These are phyloP conservation scores for Fusarium nanum DNA, from an alignment of 2,329 filamentous ascomycete genomes.

Conservation along the genomic window DNA sequence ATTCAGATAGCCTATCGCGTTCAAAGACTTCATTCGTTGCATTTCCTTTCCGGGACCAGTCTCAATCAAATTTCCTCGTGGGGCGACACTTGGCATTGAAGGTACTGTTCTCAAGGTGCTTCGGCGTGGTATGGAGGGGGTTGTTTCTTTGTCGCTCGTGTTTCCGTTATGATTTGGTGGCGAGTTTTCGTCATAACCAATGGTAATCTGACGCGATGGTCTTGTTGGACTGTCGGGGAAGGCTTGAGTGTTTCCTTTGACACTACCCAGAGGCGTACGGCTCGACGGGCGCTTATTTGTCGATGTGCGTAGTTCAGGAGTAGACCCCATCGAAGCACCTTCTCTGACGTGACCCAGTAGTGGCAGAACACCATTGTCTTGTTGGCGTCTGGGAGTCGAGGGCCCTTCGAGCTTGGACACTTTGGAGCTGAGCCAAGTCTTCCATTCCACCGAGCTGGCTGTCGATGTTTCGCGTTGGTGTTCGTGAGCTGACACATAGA, in stretches of 20 bases:
- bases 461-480: constrained; percentile 55
- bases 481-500: constrained; percentile 38
- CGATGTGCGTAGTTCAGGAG: constrained; percentile 27
- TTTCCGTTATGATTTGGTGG: constrained; percentile 8
- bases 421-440: constrained; percentile 65
- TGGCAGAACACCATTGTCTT: constrained; percentile 13
- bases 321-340: constrained; percentile 60
- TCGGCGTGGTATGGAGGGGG: constrained; percentile 31
- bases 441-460: constrained; percentile 65
- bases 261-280: constrained; percentile 25
- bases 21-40: constrained; percentile 45
- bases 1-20: constrained; percentile 35
- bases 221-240: background rate
- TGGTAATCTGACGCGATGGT: background rate
- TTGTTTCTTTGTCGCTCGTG: background rate
- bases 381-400: constrained; percentile 18
- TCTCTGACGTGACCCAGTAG: constrained; percentile 60
- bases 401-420: constrained; percentile 59
- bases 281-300: background rate
- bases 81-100: constrained; percentile 40
- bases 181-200: constrained; percentile 36
- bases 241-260: constrained; percentile 22
- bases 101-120: constrained; percentile 43
- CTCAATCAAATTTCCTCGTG: background rate
- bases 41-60: background rate